Evolutionary conservation across 139 green algal genomes (phyloP).

Genomic region (Chloropicon primus): DNA sequence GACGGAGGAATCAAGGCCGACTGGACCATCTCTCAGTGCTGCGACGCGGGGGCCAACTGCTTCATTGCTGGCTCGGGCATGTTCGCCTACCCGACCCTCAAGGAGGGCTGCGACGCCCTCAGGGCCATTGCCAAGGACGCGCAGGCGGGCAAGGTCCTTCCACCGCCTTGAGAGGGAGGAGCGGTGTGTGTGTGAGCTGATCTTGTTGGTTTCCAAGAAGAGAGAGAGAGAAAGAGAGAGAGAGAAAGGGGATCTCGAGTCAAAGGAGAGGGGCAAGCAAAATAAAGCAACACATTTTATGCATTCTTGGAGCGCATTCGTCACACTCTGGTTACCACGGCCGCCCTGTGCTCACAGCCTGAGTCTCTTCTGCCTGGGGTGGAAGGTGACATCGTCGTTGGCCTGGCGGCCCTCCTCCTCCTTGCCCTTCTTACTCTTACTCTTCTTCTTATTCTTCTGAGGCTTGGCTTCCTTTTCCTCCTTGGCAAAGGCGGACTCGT

Average conservation of each 20-base stretch:
- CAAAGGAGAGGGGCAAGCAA: too few relatives aligned
- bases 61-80: slow-evolving; percentile 9
- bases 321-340: too few relatives aligned
- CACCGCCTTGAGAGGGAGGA: too few relatives aligned
- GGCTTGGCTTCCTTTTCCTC: neutral
- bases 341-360: neutral
- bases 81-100: slow-evolving; percentile 8
- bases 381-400: neutral
- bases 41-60: slow-evolving; percentile 4
- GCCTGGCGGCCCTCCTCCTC: too few relatives aligned
- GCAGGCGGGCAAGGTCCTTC: neutral
- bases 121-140: neutral
- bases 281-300: too few relatives aligned
- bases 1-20: slow-evolving; percentile 9
- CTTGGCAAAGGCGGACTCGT: neutral
- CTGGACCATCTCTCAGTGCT: slow-evolving; percentile 3
- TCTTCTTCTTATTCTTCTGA: neutral
- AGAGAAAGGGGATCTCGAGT: too few relatives aligned
- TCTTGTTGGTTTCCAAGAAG: too few relatives aligned
- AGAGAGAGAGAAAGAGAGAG: too few relatives aligned
- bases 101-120: slow-evolving; percentile 11
- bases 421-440: too few relatives aligned
- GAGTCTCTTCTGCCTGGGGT: neutral
- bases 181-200: too few relatives aligned
- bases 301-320: too few relatives aligned